Evolutionary conservation across 345 rosid species (phyloP), one percentile per base, ranked within the genome.

Genomic region (Noccaea bulbosa): DNA sequence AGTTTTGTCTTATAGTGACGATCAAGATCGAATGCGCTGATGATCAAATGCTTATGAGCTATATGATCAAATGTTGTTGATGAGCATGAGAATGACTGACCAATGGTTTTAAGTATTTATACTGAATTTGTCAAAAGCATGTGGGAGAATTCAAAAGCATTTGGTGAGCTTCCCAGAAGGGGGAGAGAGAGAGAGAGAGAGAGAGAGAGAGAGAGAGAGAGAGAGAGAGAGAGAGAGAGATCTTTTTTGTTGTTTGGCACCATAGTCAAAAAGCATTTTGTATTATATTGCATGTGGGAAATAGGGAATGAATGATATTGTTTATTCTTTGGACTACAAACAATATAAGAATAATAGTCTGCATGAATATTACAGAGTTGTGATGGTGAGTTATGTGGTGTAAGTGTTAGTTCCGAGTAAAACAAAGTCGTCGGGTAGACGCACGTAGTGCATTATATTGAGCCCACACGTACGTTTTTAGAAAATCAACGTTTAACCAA

Each of bases 121-220:
- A 63, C 62, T 64, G 43, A 57, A 63, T 7, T 53, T 40, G 67
- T 56, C 67, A 54, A 70, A 48, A 56, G 11, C 62, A 63, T 63
- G 74, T 47, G 74, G 33, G 59, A 69, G 38, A 69, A 76, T 76
- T 76, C 71, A 40, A 69, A 75, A 75, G 70, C 64, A 56, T 71
- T 27, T 60, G 69, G 75, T 70, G 44, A 40, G 55, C 14, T 76
- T 76, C 79, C 16, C 3, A 43, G 74, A 75, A 75, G 2, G 7
- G 22, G 2, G 22, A 20, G 61, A 35, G 62, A 16, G 62, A 35
- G 58, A 32, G 67, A 50, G 62, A 8, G 14, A 45, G 46, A 27
- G 20, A 3, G 52, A 1, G 20, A 5, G 22, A 41, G 45, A 35
- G 61, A 38, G 34, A 8, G 20, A 48, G 72, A 38, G 39, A 4